Base-by-base conservation (phyloP, 1,284 basidiomycete species). In the Puccinia hordei region DNA sequence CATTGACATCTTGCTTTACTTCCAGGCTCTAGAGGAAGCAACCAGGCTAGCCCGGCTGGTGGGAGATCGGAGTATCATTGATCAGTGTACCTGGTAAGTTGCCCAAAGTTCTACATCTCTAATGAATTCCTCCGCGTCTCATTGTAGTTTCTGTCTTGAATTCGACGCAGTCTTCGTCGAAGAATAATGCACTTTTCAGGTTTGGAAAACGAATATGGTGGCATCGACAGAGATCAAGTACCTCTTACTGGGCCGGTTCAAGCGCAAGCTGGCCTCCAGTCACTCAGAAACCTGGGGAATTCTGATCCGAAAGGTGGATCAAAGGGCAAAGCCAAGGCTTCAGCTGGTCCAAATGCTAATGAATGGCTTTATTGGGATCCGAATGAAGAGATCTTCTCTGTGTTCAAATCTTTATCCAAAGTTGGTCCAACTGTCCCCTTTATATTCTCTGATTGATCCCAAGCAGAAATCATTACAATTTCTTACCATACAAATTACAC, bases 321-420 rank as follows among this genome's bases (percentile, higher is more conserved):
- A 13, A 73, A 73, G 30, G 22, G 35, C 22, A 44, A 59, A 38
- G 22, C 46, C 8, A 72, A 55, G 38, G n/a, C 41, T 74, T 59
- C 72, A 8, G 17, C 33, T 63, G 55, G 72, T 44, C 24, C 30
- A 6, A 44, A 44, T 69, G 30, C 71, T 4, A 73, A 73, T 73
- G 72, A 74, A 74, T 74, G 72, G 72, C 55, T n/a, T 24, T 74
- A 44, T 65, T 80, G 77, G 77, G 77, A 80, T 65, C 44, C 68
- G 4, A 80, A 73, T 33, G 77, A 80, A 35, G 77, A 80, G 51
- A 57, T 80, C 17, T 80, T 80, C 44, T 69, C 51, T 0, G 69
- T 80, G 22, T 49, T 63, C 12, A 73, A 69, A 80, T 55, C 55
- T 22, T n/a, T 80, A 15, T 55, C 41, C 38, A 51, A 55, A 59